Conservation (phyloP, 192 early-diverging fungal genomes). For the Rhizophagus sp. region DNA sequence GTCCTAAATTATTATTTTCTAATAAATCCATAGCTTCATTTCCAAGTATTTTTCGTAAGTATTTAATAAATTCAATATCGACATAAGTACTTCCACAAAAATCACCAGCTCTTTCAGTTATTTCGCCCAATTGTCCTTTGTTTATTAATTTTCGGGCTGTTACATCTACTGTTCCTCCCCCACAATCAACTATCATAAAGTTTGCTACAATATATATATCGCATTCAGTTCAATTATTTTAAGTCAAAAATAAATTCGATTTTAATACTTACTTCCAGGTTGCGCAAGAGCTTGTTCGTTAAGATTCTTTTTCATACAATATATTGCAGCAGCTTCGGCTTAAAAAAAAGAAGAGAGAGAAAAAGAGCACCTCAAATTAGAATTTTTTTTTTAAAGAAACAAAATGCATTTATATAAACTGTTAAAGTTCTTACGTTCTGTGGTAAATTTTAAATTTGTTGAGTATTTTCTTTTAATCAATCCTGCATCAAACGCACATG, state of each 20-base stretch:
- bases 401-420: neutral
- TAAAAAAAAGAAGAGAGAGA: neutral
- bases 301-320: neutral
- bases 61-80: conserved; percentile 21
- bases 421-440: neutral
- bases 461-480: conserved; percentile 36
- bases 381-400: neutral
- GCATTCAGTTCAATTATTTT: neutral
- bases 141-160: conserved; percentile 30
- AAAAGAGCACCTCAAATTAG: neutral
- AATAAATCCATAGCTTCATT: neutral
- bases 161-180: conserved; percentile 60
- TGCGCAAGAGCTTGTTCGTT: neutral
- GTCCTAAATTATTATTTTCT: neutral
- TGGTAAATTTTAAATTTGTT: neutral
- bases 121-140: neutral
- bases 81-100: conserved; percentile 17
- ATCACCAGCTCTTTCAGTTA: conserved; percentile 5
- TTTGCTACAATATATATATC: conserved; percentile 22
- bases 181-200: conserved; percentile 61
- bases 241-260: neutral
- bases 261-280: neutral
- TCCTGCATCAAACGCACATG: conserved; percentile 50
- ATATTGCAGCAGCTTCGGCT: conserved; percentile 18
- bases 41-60: conserved; percentile 2